Evolutionary conservation across 805 yeast genomes (phyloP).

Genomic region (Middelhovenomyces tepae): DNA sequence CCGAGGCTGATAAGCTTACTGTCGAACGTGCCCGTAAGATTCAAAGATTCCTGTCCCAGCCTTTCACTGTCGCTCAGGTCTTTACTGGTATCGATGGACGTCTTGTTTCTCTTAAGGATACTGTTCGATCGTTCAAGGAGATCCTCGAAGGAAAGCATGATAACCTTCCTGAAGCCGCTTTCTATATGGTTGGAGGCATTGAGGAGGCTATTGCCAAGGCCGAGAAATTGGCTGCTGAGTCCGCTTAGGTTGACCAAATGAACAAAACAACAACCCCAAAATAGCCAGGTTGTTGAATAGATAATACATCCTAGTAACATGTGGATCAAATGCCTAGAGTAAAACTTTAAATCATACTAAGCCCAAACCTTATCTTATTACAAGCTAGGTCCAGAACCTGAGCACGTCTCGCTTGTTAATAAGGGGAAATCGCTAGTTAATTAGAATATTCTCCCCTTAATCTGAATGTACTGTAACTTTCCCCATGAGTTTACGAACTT

Average conservation of each 20-base stretch:
- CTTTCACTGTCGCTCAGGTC: constrained; percentile 99
- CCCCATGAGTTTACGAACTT: no score
- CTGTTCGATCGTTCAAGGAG: constrained; percentile 89
- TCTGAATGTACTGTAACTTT: no score
- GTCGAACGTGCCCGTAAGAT: constrained; percentile 99
- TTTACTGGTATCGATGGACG: constrained; percentile 99
- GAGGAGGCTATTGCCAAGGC: constrained; percentile 98
- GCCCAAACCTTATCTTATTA: no score
- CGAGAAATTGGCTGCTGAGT: constrained; percentile 93
- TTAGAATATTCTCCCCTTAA: no score
- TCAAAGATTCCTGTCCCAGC: constrained; percentile 99
- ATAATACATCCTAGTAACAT: no score
- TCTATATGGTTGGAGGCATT: constrained; percentile 99
- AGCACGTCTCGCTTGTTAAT: no score
- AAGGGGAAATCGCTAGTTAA: no score
- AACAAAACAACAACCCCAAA: no score
- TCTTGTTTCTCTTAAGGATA: constrained; percentile 93
- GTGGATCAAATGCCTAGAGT: no score
- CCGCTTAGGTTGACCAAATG: constrained; percentile 16
- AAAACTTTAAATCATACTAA: no score
- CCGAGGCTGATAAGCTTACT: constrained; percentile 96
- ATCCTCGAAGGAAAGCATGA: constrained; percentile 98
- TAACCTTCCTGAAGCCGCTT: constrained; percentile 97
- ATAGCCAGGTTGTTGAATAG: no score
- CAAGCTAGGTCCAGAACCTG: no score